Base-by-base conservation (phyloP, 2,329 filamentous ascomycete genomes). In the Onygenales sp. region DNA sequence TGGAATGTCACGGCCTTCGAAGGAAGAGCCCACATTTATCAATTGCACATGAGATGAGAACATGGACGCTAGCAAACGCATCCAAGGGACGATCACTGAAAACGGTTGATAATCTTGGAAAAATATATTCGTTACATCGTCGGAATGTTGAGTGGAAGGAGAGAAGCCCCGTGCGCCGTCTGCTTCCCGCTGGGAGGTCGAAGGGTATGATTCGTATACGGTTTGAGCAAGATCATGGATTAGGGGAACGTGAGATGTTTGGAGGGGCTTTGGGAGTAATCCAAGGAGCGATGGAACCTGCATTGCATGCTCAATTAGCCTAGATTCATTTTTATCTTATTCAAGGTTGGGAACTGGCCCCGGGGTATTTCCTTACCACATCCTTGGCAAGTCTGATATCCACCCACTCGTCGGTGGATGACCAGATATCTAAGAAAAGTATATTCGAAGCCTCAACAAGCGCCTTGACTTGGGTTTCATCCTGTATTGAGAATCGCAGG, bases 91-190 rank as follows among this genome's bases (percentile, higher is more conserved):
- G 54, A 95, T 87, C 45, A 89, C 90, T 2, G 86, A 83, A 21
- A 94, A 76, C 1, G 91, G 89, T 64, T 96, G 93, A 68, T 96
- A 98, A 64, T 96, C 84, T 50, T 83, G 81, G 72, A 98, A 97
- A 74, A 96, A 97, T 41, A 95, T 76, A 64, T 90, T 89, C 14
- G 65, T 58, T 42, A 66, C 60, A 10, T 63, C 69, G 46, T 58
- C 67, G 51, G 71, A 57, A 62, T 63, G 50, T 58, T 65, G 55
- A 56, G 63, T 49, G 56, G 63, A 54, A 56, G 70, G 52, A 60
- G 66, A 60, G 60, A 66, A 64, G 62, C 54, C 35, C 61, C 59
- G 36, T 64, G 63, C 7, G 13, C 50, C 33, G 55, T 69, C 53
- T 45, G 62, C 58, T 54, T 61, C 58, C 52, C 38, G 50, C 48